phyloP scores from a whole-genome alignment of 2,329 filamentous ascomycete genomes.

The Diplodia sapinea region DNA sequence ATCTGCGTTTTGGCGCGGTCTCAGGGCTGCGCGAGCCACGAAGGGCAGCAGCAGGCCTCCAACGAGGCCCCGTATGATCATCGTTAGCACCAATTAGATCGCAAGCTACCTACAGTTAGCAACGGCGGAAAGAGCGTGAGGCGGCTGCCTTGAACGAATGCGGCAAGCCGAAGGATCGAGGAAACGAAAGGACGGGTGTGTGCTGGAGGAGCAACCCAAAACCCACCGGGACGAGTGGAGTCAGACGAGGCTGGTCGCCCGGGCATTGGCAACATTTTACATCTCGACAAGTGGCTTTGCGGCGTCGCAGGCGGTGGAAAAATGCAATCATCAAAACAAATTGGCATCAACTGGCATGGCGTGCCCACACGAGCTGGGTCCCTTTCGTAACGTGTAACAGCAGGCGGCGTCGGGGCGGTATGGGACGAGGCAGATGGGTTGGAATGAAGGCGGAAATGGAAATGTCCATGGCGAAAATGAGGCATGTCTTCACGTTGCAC shows the following conservation, averaged over 20 bases:
- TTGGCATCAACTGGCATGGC: neutral
- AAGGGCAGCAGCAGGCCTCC: slow-evolving; percentile 16
- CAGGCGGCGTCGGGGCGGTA: neutral
- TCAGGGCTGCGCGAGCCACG: slow-evolving; percentile 5
- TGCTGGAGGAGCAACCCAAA: slow-evolving; percentile 8
- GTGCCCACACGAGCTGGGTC: neutral
- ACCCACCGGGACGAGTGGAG: neutral
- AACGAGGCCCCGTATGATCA: slow-evolving; percentile 11
- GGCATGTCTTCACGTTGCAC: neutral
- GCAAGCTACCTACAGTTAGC: neutral
- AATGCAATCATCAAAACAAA: slow-evolving; percentile 22
- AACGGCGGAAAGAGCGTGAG: neutral
- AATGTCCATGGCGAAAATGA: neutral
- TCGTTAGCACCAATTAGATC: neutral
- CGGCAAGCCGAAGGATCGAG: neutral
- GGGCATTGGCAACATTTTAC: neutral
- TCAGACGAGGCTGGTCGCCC: neutral
- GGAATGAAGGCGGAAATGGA: neutral
- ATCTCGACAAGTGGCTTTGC: neutral
- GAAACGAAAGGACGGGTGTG: slow-evolving; percentile 8
- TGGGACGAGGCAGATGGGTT: neutral
- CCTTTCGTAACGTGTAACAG: neutral
- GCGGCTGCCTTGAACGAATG: neutral
- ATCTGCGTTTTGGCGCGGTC: neutral
- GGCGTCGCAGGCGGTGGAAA: neutral